phyloP scores from a whole-genome alignment of 2,329 filamentous ascomycete species.

The Hymenoscyphus infarciens region DNA sequence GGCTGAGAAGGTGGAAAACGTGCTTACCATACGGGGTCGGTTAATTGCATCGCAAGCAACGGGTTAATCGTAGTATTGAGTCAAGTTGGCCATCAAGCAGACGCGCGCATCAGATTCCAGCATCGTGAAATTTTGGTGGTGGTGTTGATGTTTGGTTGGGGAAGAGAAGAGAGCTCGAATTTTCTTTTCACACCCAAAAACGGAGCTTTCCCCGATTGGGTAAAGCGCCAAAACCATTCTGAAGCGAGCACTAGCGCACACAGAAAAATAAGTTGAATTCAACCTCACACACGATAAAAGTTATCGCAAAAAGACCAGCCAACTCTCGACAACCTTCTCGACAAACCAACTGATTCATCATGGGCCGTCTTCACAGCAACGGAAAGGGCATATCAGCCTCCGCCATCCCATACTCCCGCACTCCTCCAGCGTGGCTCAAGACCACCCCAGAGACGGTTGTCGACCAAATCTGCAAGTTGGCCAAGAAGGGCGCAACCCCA shows the following conservation, averaged over 20 bases:
- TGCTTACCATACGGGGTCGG: constrained; percentile 13
- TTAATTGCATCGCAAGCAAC: constrained; percentile 11
- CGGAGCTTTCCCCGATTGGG: no score
- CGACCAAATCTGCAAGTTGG: constrained; percentile 98
- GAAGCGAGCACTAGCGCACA: background rate
- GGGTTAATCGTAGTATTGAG: background rate
- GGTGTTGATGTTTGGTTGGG: background rate
- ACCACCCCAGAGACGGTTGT: constrained; percentile 97
- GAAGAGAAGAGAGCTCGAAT: background rate
- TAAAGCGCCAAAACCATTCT: no score
- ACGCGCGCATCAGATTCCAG: background rate
- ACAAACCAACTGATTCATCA: constrained; percentile 45
- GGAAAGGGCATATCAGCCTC: constrained; percentile 98
- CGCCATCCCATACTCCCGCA: constrained; percentile 94
- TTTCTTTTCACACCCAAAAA: background rate
- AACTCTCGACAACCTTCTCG: constrained; percentile 23
- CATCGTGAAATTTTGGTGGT: background rate
- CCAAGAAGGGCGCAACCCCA: constrained; percentile 96
- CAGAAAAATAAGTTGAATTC: background rate
- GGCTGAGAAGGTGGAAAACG: constrained; percentile 4
- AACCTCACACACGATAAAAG: background rate
- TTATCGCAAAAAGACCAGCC: constrained; percentile 15
- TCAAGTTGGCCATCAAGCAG: background rate
- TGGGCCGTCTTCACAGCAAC: constrained; percentile 99
- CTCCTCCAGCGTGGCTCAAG: constrained; percentile 93